Evolutionary conservation across 352 stramenopile genomes (phyloP).

Genomic region (Blastocystis sp.): DNA sequence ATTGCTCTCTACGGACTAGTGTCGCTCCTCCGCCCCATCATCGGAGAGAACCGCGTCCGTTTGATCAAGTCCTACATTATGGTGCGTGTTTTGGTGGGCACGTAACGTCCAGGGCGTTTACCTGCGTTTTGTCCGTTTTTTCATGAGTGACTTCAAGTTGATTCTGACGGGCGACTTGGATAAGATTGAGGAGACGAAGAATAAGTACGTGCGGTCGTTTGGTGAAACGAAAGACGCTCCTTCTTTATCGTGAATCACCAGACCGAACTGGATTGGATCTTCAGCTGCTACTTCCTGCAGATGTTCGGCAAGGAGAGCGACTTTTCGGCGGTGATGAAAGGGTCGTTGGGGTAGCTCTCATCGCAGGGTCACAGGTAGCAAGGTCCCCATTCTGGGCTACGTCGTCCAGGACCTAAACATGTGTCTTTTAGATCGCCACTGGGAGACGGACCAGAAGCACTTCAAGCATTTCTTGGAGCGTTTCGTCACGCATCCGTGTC

Average conservation of each 20-base stretch:
- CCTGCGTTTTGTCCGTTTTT: slow-evolving; percentile 48
- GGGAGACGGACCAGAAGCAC: slow-evolving; percentile 11
- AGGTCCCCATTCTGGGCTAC: slow-evolving; percentile 1
- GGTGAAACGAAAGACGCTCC: not conserved
- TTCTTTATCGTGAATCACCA: slow-evolving; percentile 46
- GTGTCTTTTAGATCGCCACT: slow-evolving; percentile 45
- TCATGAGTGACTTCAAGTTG: slow-evolving; percentile 46
- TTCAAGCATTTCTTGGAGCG: slow-evolving; percentile 17
- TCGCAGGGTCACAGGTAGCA: not conserved
- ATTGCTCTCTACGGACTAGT: not conserved
- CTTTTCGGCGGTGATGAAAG: slow-evolving; percentile 45
- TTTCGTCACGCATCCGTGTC: slow-evolving; percentile 25
- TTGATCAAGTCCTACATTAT: slow-evolving; percentile 23
- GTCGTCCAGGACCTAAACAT: slow-evolving; percentile 44
- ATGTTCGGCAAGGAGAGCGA: slow-evolving; percentile 35
- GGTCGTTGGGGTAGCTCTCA: not conserved
- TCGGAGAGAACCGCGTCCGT: not conserved
- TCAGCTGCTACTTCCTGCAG: slow-evolving; percentile 43
- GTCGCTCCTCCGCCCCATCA: not conserved
- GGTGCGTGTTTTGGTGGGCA: not conserved
- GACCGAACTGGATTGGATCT: slow-evolving; percentile 48
- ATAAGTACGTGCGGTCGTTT: not conserved
- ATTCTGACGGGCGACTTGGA: slow-evolving; percentile 46
- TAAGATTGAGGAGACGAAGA: slow-evolving; percentile 46
- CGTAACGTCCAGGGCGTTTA: not conserved